phyloP scores from a whole-genome alignment of 345 rosid species.

The Iberis pinnata region DNA sequence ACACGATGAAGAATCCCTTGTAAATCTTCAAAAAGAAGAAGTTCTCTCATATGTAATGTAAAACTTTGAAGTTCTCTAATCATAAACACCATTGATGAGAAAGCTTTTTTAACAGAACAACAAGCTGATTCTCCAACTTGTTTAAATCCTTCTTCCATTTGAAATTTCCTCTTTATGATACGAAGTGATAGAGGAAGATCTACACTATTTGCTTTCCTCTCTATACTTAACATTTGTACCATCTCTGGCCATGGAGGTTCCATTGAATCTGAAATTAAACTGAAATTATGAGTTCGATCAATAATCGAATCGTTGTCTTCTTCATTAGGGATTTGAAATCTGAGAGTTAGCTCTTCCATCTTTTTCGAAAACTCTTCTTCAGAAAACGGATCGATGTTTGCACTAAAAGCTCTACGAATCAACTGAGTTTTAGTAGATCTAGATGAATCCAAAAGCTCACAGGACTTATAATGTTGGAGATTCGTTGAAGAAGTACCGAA shows the following conservation, averaged over 20 bases:
- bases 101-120: conserved; percentile 75
- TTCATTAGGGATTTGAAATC: conserved; percentile 44
- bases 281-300: not conserved
- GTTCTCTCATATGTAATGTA: conserved; percentile 70
- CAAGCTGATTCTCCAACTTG: conserved; percentile 68
- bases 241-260: conserved; percentile 40
- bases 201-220: conserved; percentile 80
- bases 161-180: conserved; percentile 67
- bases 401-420: conserved; percentile 45
- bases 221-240: conserved; percentile 46
- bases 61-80: conserved; percentile 74
- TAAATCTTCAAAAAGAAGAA: conserved; percentile 57
- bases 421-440: conserved; percentile 25
- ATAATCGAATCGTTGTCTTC: not conserved
- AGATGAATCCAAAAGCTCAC: conserved; percentile 30
- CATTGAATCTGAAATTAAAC: conserved; percentile 7
- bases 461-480: conserved; percentile 40
- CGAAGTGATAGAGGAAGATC: conserved; percentile 82
- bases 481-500: conserved; percentile 32
- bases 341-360: conserved; percentile 48
- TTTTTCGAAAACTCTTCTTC: conserved; percentile 65
- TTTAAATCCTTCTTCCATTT: conserved; percentile 55
- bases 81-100: conserved; percentile 92
- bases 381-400: conserved; percentile 46
- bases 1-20: conserved; percentile 66